These are phyloP conservation scores for Pythium phragmiticola DNA, from an alignment of 352 stramenopile species.

Conservation along the genomic window DNA sequence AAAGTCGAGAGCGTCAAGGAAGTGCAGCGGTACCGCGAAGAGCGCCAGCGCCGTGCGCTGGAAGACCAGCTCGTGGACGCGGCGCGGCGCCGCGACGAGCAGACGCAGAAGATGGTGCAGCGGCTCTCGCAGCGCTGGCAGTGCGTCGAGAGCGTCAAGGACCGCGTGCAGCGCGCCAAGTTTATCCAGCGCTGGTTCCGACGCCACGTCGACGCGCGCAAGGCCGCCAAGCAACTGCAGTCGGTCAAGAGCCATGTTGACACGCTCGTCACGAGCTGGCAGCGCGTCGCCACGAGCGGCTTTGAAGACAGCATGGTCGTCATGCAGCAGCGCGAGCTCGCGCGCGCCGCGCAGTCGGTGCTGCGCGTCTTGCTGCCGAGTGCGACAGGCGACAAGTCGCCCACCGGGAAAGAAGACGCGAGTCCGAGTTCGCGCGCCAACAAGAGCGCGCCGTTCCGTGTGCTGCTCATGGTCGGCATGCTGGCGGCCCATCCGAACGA, in stretches of 20 bases:
- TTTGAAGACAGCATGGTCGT: constrained; percentile 71
- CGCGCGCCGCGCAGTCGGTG: constrained; percentile 48
- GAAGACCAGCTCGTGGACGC: constrained; percentile 55
- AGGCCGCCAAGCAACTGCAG: constrained; percentile 37
- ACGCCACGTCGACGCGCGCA: constrained; percentile 42
- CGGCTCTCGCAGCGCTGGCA: constrained; percentile 62
- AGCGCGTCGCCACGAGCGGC: constrained; percentile 30
- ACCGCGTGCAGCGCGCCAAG: constrained; percentile 55
- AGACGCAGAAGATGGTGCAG: constrained; percentile 48
- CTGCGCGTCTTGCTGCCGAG: constrained; percentile 52
- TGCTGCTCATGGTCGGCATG: constrained; percentile 76
- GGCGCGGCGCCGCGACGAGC: constrained; percentile 42
- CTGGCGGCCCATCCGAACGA: constrained; percentile 59
- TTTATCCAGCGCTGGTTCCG: constrained; percentile 80
- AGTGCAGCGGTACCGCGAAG: constrained; percentile 41
- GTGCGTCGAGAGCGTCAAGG: constrained; percentile 67
- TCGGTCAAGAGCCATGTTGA: constrained; percentile 36
- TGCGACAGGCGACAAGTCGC: constrained; percentile 14
- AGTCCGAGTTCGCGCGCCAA: constrained; percentile 25
- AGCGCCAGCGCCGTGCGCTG: constrained; percentile 32
- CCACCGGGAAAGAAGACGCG: neutral
- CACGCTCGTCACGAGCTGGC: constrained; percentile 46
- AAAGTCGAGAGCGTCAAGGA: constrained; percentile 57
- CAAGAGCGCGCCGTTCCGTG: constrained; percentile 45
- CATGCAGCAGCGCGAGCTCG: constrained; percentile 54